These are phyloP conservation scores for Pelargonium fulgidum DNA, from an alignment of 441 rosid genomes.

Conservation along the genomic window DNA sequence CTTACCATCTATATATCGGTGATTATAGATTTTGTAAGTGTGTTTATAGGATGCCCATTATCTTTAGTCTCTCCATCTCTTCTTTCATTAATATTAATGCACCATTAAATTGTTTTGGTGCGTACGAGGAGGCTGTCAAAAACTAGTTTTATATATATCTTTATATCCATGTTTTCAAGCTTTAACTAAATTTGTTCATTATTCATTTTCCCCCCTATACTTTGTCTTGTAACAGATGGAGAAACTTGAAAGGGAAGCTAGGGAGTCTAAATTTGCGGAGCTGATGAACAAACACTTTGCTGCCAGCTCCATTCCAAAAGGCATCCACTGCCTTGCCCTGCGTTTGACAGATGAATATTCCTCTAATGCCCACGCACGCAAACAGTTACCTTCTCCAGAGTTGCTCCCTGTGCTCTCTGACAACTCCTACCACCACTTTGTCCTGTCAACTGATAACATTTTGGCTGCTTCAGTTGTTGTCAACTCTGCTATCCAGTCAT, in stretches of 20 bases:
- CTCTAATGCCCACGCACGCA: conserved; percentile 96
- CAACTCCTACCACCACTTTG: conserved; percentile 78
- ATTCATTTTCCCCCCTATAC: background rate
- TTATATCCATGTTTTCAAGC: background rate
- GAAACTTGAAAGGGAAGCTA: conserved; percentile 73
- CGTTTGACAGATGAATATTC: conserved; percentile 96
- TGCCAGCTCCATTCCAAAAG: conserved; percentile 96
- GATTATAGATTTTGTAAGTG: background rate
- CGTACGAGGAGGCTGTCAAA: background rate
- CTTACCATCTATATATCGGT: background rate
- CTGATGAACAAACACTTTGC: conserved; percentile 97
- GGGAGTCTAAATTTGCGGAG: conserved; percentile 85
- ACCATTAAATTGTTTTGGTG: background rate
- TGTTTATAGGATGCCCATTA: background rate
- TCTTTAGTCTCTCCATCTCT: background rate
- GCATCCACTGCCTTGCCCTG: conserved; percentile 88
- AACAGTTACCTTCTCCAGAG: conserved; percentile 95
- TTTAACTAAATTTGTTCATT: too few relatives aligned
- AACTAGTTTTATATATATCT: background rate
- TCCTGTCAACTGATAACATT: conserved; percentile 86
- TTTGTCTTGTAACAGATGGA: conserved; percentile 54
- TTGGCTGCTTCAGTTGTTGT: conserved; percentile 99
- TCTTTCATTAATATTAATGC: background rate
- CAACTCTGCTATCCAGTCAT: conserved; percentile 73
- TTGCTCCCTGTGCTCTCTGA: conserved; percentile 85